Evolutionary conservation across 1,284 basidiomycete genomes (phyloP).

Genomic region (Ustilago bromivora): DNA sequence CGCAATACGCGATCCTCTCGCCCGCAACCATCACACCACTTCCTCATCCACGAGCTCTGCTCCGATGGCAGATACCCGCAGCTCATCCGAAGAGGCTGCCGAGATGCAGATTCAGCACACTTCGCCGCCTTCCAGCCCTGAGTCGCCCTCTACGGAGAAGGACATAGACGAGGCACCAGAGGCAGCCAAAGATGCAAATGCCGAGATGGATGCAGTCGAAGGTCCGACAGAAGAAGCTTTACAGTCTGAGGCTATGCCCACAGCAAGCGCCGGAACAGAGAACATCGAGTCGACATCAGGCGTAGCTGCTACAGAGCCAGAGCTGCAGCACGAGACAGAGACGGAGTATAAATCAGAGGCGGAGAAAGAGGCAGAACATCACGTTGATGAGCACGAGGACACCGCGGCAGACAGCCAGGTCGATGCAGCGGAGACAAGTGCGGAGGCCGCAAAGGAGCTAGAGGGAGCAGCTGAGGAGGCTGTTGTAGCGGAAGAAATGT

Average conservation of each 20-base stretch:
- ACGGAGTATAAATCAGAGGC: not conserved
- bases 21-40: conserved; percentile 6
- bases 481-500: not conserved
- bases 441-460: not conserved
- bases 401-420: not conserved
- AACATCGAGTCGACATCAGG: not conserved
- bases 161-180: not conserved
- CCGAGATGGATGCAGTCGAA: not conserved
- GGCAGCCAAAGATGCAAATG: not conserved
- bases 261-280: not conserved
- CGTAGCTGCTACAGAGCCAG: not conserved
- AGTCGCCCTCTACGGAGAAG: not conserved
- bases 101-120: conserved; percentile 19
- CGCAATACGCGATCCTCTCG: conserved; percentile 38
- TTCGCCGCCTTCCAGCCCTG: conserved; percentile 16
- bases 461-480: not conserved
- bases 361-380: not conserved
- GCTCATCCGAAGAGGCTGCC: conserved; percentile 34
- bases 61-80: conserved; percentile 17
- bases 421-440: not conserved
- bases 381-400: not conserved
- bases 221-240: not conserved
- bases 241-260: not conserved
- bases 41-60: conserved; percentile 3
- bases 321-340: not conserved